phyloP scores from a whole-genome alignment of 1,139 yeast genomes.

The Candida neerlandica region DNA sequence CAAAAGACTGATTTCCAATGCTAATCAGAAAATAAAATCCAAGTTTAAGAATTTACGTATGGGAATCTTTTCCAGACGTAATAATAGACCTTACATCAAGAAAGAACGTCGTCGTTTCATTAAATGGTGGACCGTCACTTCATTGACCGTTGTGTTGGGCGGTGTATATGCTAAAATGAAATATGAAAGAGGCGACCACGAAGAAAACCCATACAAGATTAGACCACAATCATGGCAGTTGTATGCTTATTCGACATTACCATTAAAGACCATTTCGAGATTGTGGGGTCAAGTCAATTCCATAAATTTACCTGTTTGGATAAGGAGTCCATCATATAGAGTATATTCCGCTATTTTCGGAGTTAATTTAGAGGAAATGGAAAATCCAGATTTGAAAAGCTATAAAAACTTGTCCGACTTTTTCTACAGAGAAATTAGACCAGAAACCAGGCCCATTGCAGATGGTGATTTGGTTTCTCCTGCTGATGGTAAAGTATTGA shows the following conservation, averaged over 20 bases:
- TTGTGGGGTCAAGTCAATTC: slow-evolving; percentile 93
- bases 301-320: slow-evolving; percentile 82
- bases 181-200: slow-evolving; percentile 40
- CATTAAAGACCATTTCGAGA: slow-evolving; percentile 87
- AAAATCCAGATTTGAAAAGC: slow-evolving; percentile 72
- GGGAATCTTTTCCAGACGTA: slow-evolving; percentile 47
- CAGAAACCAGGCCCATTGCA: slow-evolving; percentile 80
- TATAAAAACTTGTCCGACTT: slow-evolving; percentile 87
- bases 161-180: slow-evolving; percentile 62
- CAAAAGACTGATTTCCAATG: slow-evolving; percentile 40
- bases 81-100: slow-evolving; percentile 25
- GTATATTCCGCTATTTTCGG: slow-evolving; percentile 83
- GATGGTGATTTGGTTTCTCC: slow-evolving; percentile 79
- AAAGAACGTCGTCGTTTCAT: slow-evolving; percentile 54
- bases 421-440: slow-evolving; percentile 80
- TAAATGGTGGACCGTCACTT: slow-evolving; percentile 71
- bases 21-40: slow-evolving; percentile 38
- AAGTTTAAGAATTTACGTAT: slow-evolving; percentile 42
- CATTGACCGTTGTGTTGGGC: slow-evolving; percentile 63
- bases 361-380: slow-evolving; percentile 86
- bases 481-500: slow-evolving; percentile 88
- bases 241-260: slow-evolving; percentile 86
- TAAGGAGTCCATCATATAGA: slow-evolving; percentile 79
- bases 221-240: slow-evolving; percentile 83
- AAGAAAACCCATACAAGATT: slow-evolving; percentile 46